Percentiles rank a stretch among this genome's conserved stretches.
phyloP scores from a whole-genome alignment of 1,284 basidiomycete genomes.

The Boletus sp. region DNA sequence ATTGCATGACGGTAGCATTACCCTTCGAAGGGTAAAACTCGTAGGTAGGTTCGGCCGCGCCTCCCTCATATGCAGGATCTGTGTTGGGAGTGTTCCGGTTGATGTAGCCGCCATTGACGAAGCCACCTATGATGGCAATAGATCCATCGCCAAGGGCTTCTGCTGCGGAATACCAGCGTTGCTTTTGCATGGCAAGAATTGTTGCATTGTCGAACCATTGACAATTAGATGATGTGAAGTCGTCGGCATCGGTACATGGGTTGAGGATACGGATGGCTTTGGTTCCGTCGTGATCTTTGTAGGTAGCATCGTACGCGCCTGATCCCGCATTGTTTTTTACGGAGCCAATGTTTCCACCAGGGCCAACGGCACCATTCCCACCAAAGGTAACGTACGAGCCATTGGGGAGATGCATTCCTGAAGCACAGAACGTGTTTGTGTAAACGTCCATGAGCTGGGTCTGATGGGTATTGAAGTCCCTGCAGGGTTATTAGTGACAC shows the following conservation, averaged over 20 bases:
- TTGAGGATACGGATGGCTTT: constrained; percentile 71
- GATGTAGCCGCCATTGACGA: constrained; percentile 83
- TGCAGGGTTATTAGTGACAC: constrained; percentile 6
- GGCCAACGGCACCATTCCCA: constrained; percentile 75
- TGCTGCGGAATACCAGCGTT: constrained; percentile 87
- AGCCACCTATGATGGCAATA: constrained; percentile 75
- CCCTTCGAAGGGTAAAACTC: constrained; percentile 81
- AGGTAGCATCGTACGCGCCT: constrained; percentile 54
- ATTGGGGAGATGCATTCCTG: constrained; percentile 67
- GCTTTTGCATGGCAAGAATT: constrained; percentile 67
- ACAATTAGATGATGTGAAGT: constrained; percentile 51
- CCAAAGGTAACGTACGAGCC: constrained; percentile 63
- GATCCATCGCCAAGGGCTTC: constrained; percentile 68
- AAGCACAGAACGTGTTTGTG: constrained; percentile 83
- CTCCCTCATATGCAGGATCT: constrained; percentile 61
- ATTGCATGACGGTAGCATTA: constrained; percentile 61
- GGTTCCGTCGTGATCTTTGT: constrained; percentile 64
- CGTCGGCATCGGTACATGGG: constrained; percentile 60
- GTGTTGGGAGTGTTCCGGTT: constrained; percentile 76
- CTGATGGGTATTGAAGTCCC: constrained; percentile 39
- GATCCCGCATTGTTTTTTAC: constrained; percentile 41
- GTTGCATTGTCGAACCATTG: constrained; percentile 76
- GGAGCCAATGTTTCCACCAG: constrained; percentile 63
- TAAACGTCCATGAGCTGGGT: constrained; percentile 63
- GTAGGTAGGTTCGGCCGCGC: constrained; percentile 63